Evolutionary conservation across 23 red algal species (phyloP).

Genomic region (Cyanidioschyzon merolae): DNA sequence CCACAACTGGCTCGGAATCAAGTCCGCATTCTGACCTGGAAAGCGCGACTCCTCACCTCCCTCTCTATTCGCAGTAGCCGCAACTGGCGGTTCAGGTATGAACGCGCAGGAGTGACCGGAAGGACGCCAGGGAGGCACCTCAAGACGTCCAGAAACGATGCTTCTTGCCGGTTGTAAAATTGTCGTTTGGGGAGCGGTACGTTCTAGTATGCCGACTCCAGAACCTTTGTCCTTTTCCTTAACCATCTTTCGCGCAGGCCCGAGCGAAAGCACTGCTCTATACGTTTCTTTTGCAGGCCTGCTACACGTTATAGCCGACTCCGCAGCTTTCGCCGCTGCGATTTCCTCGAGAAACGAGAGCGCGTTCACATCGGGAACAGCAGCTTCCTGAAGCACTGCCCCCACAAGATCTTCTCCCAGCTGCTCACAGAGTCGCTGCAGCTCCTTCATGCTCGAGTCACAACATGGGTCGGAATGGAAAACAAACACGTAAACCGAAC

Average conservation of each 20-base stretch:
- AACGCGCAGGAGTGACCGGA: background rate
- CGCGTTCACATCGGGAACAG: background rate
- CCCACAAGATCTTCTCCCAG: background rate
- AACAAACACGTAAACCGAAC: background rate
- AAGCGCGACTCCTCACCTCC: background rate
- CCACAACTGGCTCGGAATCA: too few relatives aligned
- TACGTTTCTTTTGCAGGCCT: background rate
- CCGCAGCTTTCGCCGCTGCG: background rate
- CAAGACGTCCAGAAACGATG: background rate
- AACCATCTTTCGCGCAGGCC: background rate
- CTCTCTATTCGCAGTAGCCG: too few relatives aligned
- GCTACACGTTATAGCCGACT: background rate
- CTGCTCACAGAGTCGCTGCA: background rate
- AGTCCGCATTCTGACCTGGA: background rate
- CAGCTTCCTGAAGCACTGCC: background rate
- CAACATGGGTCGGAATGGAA: background rate
- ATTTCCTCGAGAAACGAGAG: slow-evolving; percentile 7
- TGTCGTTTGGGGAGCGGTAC: background rate
- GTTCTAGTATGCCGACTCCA: background rate
- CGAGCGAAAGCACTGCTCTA: background rate
- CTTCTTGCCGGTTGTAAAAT: too few relatives aligned
- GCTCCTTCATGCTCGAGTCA: background rate
- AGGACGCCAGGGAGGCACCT: background rate
- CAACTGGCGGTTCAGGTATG: background rate
- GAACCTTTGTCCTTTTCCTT: background rate